Conservation (phyloP, 2,329 filamentous ascomycete species). For the Fusarium scirpi region DNA sequence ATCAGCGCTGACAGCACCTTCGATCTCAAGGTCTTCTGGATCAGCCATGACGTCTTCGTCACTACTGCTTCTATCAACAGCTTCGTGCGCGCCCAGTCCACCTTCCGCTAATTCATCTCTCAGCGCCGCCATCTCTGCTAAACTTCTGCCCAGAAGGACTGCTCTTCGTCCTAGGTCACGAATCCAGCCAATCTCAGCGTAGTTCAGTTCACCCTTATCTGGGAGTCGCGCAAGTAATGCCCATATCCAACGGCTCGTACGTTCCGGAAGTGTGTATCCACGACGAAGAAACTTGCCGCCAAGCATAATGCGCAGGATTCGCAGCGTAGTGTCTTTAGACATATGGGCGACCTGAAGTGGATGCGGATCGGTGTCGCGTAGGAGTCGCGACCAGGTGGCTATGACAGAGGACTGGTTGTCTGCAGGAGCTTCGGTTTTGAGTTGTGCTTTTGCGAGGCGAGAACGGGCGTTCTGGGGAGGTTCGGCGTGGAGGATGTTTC, state of each 20-base stretch:
- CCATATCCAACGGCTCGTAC: conserved; percentile 88
- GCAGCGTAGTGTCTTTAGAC: conserved; percentile 73
- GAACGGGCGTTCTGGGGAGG: conserved; percentile 66
- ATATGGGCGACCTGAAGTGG: conserved; percentile 73
- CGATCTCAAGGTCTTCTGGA: conserved; percentile 49
- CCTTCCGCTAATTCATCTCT: conserved; percentile 57
- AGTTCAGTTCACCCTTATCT: conserved; percentile 78
- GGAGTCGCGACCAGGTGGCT: conserved; percentile 63
- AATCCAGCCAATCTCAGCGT: conserved; percentile 79
- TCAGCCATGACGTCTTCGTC: conserved; percentile 55
- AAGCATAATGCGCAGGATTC: conserved; percentile 75
- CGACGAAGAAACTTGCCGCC: conserved; percentile 72
- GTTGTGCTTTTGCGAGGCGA: conserved; percentile 65
- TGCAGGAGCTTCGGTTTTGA: conserved; percentile 67
- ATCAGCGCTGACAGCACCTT: conserved; percentile 42
- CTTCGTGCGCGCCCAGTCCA: conserved; percentile 58
- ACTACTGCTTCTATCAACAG: conserved; percentile 60
- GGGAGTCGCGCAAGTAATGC: conserved; percentile 80
- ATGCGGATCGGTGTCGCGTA: conserved; percentile 66
- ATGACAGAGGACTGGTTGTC: conserved; percentile 63
- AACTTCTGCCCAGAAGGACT: conserved; percentile 67
- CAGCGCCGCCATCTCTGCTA: conserved; percentile 65
- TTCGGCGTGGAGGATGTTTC: conserved; percentile 67
- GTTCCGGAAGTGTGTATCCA: conserved; percentile 69
- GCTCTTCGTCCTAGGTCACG: conserved; percentile 85